A percentile compares a stretch with the other conserved stretches of the same genome.
phyloP scores from a whole-genome alignment of 73 alveolate species.

The Stentor roeselii region DNA sequence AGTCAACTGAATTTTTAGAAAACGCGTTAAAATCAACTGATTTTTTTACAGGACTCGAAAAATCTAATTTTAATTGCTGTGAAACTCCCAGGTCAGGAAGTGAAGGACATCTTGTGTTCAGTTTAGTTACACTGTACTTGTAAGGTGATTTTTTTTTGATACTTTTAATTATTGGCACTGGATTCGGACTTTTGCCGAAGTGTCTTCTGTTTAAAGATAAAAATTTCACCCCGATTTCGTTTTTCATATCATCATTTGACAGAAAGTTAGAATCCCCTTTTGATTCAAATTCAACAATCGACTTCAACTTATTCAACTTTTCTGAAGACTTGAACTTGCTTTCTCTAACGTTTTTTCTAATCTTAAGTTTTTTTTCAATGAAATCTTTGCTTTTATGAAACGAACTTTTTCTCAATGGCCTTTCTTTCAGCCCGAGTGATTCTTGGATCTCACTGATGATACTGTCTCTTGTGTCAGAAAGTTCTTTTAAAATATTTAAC shows the following conservation, averaged over 20 bases:
- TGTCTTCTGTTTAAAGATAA: background rate
- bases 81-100: too few species aligned
- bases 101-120: too few species aligned
- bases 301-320: background rate
- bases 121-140: too few species aligned
- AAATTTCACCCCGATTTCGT: background rate
- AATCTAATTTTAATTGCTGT: too few species aligned
- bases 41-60: too few species aligned
- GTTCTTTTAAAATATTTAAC: background rate
- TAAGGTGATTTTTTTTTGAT: too few species aligned
- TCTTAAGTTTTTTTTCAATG: too few species aligned
- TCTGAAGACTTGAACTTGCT: background rate
- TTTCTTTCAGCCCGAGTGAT: background rate
- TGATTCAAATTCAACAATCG: background rate
- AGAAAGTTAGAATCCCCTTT: background rate
- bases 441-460: background rate
- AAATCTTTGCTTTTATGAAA: background rate
- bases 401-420: background rate
- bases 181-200: too few species aligned
- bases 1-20: too few species aligned
- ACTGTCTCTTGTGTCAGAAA: background rate
- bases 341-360: background rate
- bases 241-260: background rate
- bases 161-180: too few species aligned
- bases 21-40: background rate